Evolutionary conservation across 2,329 filamentous ascomycete species (phyloP), one percentile per base, ranked within the genome.

Genomic region (Fusarium oligoseptatum): DNA sequence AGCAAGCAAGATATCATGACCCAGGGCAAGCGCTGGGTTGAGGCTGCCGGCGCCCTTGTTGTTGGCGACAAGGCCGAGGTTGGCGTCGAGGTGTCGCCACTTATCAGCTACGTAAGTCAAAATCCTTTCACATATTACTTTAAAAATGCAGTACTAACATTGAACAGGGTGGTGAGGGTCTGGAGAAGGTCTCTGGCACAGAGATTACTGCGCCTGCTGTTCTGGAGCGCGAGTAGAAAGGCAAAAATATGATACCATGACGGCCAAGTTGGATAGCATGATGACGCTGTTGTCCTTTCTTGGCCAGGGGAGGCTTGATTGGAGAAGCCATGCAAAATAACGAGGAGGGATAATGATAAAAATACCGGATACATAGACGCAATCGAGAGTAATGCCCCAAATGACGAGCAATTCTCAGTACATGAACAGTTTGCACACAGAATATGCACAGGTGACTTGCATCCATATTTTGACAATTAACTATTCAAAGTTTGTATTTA

Each of bases 51-150:
- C 57, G 95, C 91, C 29, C 88, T 88, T 10, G 91, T 98, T 45
- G 88, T 92, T 43, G 92, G 91, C 67, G 88, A 89, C 14, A 87
- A 88, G 43, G 92, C 91, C 71, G 88, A 89, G 15, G 86, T 87
- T 39, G 96, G 97, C 41, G 88, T 99, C 39, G 97, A 99, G 83
- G 91, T 99, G 20, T 97, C 95, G 64, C 97, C 97, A 41, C 86
- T 98, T 79, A 93, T 97, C 82, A 98, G 95, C 90, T 99, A 99
- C 82, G 95, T 97, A 91, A 91, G 94, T 93, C 63, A 50, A 24
- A 3, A 11, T 10, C 20, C 12, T 14, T 10, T 5, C 7, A 50
- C 11, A 37, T 7, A 4, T 32, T 39, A 43, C 17, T 17, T 34
- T 4, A 17, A 37, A 37, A 27, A 39, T 8, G 43, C 24, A 8